Conservation (phyloP, 1,139 yeast species). For the Pichia sp. region DNA sequence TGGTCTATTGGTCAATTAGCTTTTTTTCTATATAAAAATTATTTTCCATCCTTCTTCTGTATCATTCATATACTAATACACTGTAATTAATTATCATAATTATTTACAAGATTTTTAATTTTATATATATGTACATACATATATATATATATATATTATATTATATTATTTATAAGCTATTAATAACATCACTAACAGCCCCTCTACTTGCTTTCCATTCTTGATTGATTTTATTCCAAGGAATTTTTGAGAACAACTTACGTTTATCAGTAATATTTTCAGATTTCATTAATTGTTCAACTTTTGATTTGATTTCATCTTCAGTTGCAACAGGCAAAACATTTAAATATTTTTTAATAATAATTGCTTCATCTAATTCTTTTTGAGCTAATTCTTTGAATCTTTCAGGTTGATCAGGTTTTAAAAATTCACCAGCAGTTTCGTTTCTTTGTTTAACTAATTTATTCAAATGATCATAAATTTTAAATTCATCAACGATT, state of each 20-base stretch:
- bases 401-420: conserved; percentile 45
- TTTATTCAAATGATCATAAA: conserved; percentile 43
- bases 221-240: conserved; percentile 41
- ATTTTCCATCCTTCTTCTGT: not conserved
- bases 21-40: too few relatives aligned
- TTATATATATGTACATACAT: not conserved
- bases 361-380: conserved; percentile 44
- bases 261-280: conserved; percentile 27
- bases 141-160: not conserved
- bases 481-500: conserved; percentile 41
- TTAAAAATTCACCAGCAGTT: conserved; percentile 45
- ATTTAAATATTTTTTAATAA: conserved; percentile 39
- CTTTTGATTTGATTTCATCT: conserved; percentile 41
- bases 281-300: conserved; percentile 33
- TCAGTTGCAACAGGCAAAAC: conserved; percentile 46
- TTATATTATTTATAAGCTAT: conserved; percentile 18
- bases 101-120: not conserved
- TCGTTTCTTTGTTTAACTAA: conserved; percentile 49
- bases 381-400: conserved; percentile 41
- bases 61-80: too few relatives aligned
- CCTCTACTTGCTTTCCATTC: conserved; percentile 50
- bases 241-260: conserved; percentile 40
- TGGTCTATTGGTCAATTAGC: too few relatives aligned
- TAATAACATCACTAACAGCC: conserved; percentile 25
- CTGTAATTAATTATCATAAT: not conserved